A percentile compares a stretch with the other conserved stretches of the same genome.
Conservation (phyloP, 441 rosid species). For the Raphanus hybrid region DNA sequence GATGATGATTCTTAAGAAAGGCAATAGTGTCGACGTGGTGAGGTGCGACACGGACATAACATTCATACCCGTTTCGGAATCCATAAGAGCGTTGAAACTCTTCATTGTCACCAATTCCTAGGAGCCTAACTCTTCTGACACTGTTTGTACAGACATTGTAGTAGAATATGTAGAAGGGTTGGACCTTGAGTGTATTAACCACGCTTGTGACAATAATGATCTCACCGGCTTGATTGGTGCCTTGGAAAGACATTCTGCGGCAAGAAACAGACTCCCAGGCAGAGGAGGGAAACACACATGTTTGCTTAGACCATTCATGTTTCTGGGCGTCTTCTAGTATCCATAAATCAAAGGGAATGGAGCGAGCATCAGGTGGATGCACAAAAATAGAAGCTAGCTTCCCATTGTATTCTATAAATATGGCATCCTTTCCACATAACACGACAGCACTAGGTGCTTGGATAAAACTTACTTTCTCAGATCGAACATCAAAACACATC, state of each 20-base stretch:
- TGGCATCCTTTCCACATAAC: neutral
- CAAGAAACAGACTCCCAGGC: neutral
- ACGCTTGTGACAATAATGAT: neutral
- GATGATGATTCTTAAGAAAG: no score
- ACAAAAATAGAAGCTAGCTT: neutral
- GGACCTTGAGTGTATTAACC: neutral
- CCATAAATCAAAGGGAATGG: neutral
- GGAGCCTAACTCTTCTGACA: constrained; percentile 2
- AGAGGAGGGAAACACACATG: neutral
- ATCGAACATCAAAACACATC: neutral
- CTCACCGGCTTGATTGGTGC: neutral
- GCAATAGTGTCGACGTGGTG: no score
- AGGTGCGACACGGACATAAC: no score
- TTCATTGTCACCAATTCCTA: neutral
- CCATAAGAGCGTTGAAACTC: constrained; percentile 9
- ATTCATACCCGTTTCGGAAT: neutral
- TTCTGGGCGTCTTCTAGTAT: constrained; percentile 3
- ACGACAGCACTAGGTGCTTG: neutral
- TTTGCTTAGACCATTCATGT: neutral
- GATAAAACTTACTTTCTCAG: neutral
- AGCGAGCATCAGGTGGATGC: neutral
- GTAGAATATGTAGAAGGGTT: constrained; percentile 1
- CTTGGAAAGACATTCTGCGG: neutral
- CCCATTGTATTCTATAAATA: neutral
- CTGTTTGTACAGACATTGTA: neutral